phyloP scores from a whole-genome alignment of 2,329 filamentous ascomycete species.

The Colletotrichum euphorbiae region DNA sequence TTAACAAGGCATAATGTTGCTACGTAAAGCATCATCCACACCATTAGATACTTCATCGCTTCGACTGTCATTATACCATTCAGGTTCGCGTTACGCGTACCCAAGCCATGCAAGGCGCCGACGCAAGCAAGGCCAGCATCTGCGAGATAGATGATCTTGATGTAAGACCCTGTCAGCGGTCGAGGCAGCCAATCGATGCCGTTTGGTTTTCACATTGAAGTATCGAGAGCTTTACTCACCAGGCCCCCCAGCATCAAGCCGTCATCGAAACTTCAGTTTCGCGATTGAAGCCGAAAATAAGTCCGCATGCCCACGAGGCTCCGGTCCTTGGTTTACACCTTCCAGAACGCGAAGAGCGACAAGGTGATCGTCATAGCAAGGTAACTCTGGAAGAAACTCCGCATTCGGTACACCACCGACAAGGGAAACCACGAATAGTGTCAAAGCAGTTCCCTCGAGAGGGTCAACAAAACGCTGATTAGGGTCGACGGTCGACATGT shows the following conservation, averaged over 20 bases:
- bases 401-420: constrained; percentile 53
- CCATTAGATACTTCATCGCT: constrained; percentile 43
- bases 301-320: constrained; percentile 38
- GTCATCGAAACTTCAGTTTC: constrained; percentile 38
- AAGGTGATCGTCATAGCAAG: constrained; percentile 73
- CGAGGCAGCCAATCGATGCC: too few species aligned
- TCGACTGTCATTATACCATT: constrained; percentile 36
- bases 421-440: constrained; percentile 40
- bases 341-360: constrained; percentile 39
- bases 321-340: constrained; percentile 3
- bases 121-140: constrained; percentile 42
- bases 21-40: constrained; percentile 46
- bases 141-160: constrained; percentile 34
- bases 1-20: constrained; percentile 42
- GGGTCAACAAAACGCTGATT: constrained; percentile 30
- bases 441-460: constrained; percentile 37
- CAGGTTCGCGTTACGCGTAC: constrained; percentile 41
- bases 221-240: constrained; percentile 13
- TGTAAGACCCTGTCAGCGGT: not conserved
- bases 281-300: constrained; percentile 28
- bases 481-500: constrained; percentile 35
- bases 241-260: constrained; percentile 39
- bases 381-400: constrained; percentile 79
- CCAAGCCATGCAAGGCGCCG: constrained; percentile 41
- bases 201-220: not conserved